Evolutionary conservation across 1,284 basidiomycete genomes (phyloP).

Genomic region (Ustilago bromivora): DNA sequence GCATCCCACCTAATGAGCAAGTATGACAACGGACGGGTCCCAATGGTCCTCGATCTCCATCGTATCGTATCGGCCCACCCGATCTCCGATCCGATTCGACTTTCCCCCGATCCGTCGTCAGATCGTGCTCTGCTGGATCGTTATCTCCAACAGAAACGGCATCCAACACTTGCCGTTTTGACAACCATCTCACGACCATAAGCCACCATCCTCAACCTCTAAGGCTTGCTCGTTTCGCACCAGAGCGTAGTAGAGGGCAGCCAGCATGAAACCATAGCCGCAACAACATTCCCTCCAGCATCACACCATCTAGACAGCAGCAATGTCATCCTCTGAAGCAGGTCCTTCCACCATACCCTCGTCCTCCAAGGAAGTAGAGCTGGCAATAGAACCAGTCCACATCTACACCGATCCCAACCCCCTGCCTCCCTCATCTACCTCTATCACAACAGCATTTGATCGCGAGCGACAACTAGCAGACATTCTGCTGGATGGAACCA

Average conservation of each 20-base stretch:
- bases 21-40: too few relatives aligned
- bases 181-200: neutral
- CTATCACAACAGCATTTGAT: conserved; percentile 15
- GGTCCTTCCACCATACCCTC: conserved; percentile 12
- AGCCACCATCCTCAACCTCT: too few relatives aligned
- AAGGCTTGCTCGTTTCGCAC: too few relatives aligned
- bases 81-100: too few relatives aligned
- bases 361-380: conserved; percentile 10
- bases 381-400: conserved; percentile 38
- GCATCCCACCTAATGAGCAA: too few relatives aligned
- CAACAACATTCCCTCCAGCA: neutral
- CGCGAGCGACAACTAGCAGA: conserved; percentile 34
- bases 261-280: too few relatives aligned
- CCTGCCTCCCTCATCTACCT: neutral
- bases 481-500: conserved; percentile 24
- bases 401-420: conserved; percentile 33
- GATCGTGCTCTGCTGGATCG: too few relatives aligned
- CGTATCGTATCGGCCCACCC: too few relatives aligned
- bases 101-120: too few relatives aligned
- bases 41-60: too few relatives aligned
- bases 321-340: conserved; percentile 13
- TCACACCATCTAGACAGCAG: neutral
- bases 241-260: too few relatives aligned
- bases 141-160: neutral
- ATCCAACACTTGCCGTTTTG: neutral